Conservation (phyloP, 805 yeast genomes). For the Zygoascus flipseniorum region DNA sequence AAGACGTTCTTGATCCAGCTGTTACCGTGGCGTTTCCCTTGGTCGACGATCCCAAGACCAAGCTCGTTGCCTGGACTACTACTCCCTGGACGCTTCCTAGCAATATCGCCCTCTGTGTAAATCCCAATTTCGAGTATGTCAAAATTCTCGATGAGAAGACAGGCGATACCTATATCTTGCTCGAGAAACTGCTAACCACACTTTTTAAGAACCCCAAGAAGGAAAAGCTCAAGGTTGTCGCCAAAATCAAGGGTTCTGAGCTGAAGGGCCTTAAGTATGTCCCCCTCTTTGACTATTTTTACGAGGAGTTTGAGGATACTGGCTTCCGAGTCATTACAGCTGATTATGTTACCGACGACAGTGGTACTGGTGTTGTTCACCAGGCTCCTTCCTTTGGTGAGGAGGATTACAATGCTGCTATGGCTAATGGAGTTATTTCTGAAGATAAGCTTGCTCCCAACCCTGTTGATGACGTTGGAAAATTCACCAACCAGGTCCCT, state of each 20-base stretch:
- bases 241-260: conserved; percentile 68
- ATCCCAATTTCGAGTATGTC: conserved; percentile 84
- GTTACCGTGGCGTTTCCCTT: conserved; percentile 86
- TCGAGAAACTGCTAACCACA: conserved; percentile 74
- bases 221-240: conserved; percentile 79
- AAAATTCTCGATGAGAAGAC: conserved; percentile 87
- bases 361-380: conserved; percentile 99
- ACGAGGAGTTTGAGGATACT: conserved; percentile 56
- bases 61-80: conserved; percentile 96
- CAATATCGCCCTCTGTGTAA: conserved; percentile 83
- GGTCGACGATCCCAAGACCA: conserved; percentile 69
- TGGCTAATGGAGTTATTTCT: conserved; percentile 62
- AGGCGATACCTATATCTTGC: conserved; percentile 69
- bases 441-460: conserved; percentile 73
- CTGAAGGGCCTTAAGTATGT: conserved; percentile 71
- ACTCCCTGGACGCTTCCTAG: conserved; percentile 99
- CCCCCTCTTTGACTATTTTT: conserved; percentile 79
- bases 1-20: conserved; percentile 95
- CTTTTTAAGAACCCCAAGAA: conserved; percentile 91
- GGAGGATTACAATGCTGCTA: conserved; percentile 84
- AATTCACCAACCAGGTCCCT: conserved; percentile 64
- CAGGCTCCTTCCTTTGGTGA: conserved; percentile 99
- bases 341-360: conserved; percentile 80
- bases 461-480: conserved; percentile 91
- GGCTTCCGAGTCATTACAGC: conserved; percentile 80